phyloP scores from a whole-genome alignment of 192 early-diverging fungal species.

The Backusella tuberculispora region DNA sequence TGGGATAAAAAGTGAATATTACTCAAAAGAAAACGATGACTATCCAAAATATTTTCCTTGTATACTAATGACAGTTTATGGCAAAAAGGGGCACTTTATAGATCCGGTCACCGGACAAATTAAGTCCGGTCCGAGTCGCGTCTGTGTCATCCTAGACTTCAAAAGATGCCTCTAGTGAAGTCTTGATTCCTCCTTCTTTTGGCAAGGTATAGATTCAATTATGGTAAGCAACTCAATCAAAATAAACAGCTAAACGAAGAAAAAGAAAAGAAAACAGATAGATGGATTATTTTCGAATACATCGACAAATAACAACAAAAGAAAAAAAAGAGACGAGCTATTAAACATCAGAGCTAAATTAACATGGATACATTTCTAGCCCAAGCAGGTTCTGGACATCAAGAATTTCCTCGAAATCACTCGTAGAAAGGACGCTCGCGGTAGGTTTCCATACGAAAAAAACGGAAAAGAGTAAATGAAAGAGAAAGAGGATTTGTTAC shows the following conservation, averaged over 20 bases:
- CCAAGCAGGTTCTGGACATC: conserved; percentile 97
- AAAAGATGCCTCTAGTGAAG: background rate
- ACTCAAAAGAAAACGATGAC: too few species aligned
- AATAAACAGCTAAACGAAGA: background rate
- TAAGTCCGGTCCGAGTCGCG: background rate
- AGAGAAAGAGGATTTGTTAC: background rate
- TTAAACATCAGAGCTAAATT: background rate
- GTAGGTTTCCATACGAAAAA: conserved; percentile 47
- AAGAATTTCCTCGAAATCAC: conserved; percentile 97
- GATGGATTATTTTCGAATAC: conserved; percentile 10
- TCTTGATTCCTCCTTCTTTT: conserved; percentile 19
- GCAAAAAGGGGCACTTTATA: too few species aligned
- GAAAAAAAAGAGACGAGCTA: background rate
- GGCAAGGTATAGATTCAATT: conserved; percentile 21
- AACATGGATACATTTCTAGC: conserved; percentile 52
- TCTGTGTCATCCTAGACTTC: background rate
- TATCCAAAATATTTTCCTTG: too few species aligned
- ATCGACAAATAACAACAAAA: background rate
- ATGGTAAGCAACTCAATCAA: conserved; percentile 9
- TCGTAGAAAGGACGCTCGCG: conserved; percentile 93
- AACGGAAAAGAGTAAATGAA: background rate
- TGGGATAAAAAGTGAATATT: too few species aligned
- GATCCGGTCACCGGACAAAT: background rate
- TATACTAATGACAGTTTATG: too few species aligned
- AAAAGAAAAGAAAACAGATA: background rate